Evolutionary conservation across 2,329 filamentous ascomycete species (phyloP).

Genomic region (Fusarium nodosum): DNA sequence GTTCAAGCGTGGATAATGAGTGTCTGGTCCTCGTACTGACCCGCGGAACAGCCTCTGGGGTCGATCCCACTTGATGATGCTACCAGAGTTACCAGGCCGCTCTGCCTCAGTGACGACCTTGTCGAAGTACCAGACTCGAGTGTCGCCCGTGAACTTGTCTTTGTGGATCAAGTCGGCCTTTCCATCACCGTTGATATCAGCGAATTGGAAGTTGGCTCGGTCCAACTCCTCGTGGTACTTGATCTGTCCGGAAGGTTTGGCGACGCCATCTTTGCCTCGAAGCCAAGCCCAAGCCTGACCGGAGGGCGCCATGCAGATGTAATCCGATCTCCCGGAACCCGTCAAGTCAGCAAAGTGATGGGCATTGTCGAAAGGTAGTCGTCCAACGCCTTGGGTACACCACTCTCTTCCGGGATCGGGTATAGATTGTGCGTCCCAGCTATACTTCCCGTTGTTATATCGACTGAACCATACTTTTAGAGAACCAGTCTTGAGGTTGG

Average conservation of each 20-base stretch:
- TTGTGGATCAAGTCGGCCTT: conserved; percentile 6
- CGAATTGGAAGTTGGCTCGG: conserved; percentile 12
- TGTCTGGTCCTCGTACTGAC: conserved; percentile 5
- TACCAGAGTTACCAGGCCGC: conserved; percentile 5
- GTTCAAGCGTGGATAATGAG: conserved; percentile 13
- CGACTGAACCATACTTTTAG: conserved; percentile 12
- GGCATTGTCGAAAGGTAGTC: conserved; percentile 7
- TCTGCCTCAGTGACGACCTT: not conserved
- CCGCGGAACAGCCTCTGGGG: conserved; percentile 9
- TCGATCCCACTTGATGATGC: conserved; percentile 11
- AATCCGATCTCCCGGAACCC: not conserved
- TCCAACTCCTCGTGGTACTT: conserved; percentile 6
- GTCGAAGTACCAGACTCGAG: not conserved
- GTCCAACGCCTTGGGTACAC: conserved; percentile 6
- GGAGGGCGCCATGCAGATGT: conserved; percentile 10
- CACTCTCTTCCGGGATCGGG: conserved; percentile 9
- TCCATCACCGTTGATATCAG: conserved; percentile 9
- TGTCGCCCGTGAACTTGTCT: conserved; percentile 6
- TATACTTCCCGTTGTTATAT: not conserved
- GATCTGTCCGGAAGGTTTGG: conserved; percentile 5
- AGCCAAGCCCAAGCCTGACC: conserved; percentile 15
- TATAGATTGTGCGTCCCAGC: not conserved
- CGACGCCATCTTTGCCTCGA: conserved; percentile 1
- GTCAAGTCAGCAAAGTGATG: conserved; percentile 13
- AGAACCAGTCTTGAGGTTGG: conserved; percentile 7